phyloP scores from a whole-genome alignment of 164 flowering plant species.

The Taxillus chinensis region DNA sequence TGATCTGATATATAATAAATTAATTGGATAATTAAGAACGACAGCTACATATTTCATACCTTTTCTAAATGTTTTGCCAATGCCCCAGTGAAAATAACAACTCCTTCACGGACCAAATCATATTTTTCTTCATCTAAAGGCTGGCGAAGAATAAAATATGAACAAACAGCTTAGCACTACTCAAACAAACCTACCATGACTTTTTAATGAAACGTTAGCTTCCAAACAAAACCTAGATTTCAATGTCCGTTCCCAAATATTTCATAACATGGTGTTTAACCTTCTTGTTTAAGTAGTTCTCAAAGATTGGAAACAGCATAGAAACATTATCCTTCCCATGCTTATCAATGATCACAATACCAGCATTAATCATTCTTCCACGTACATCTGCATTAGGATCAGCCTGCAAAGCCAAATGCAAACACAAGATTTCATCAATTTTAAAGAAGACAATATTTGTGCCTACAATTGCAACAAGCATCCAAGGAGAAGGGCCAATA shows the following conservation, averaged over 20 bases:
- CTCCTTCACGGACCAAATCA: constrained; percentile 97
- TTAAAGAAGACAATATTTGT: too few species aligned
- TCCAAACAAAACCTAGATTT: too few species aligned
- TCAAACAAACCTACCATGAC: neutral
- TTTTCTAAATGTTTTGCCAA: constrained; percentile 83
- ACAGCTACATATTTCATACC: constrained; percentile 26
- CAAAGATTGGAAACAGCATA: constrained; percentile 95
- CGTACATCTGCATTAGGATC: constrained; percentile 93
- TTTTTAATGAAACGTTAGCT: neutral
- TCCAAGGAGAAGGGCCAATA: too few species aligned
- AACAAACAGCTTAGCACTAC: neutral
- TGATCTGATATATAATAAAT: neutral
- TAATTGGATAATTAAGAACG: neutral
- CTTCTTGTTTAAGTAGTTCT: constrained; percentile 93
- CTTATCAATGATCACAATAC: constrained; percentile 82
- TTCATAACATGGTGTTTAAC: constrained; percentile 17
- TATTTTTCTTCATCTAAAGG: constrained; percentile 88
- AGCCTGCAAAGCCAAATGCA: constrained; percentile 47
- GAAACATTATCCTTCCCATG: constrained; percentile 89
- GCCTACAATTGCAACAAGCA: too few species aligned
- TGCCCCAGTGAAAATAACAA: constrained; percentile 94
- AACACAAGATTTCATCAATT: too few species aligned
- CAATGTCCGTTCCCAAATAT: neutral
- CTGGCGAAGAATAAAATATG: constrained; percentile 23
- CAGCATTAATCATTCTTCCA: constrained; percentile 97